Evolutionary conservation across 371 early-diverging fungal genomes (phyloP).

Genomic region (Rhizopus arrhizus): DNA sequence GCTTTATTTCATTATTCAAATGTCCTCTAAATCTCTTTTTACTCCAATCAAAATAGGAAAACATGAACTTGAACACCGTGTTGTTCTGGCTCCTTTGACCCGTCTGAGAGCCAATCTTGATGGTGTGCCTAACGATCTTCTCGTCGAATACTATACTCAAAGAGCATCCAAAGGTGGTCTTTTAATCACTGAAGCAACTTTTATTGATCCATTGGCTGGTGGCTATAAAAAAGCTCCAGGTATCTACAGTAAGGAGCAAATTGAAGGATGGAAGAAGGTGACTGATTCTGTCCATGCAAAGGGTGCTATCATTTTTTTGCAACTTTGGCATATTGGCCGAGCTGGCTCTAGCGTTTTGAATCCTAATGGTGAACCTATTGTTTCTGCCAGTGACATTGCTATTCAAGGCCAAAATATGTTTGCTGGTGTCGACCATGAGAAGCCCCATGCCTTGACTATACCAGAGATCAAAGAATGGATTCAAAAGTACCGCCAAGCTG

Average conservation of each 20-base stretch:
- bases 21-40: background rate
- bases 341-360: constrained; percentile 6
- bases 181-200: constrained; percentile 57
- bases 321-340: constrained; percentile 57
- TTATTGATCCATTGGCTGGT: constrained; percentile 43
- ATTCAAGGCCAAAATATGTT: constrained; percentile 5
- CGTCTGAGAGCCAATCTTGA: constrained; percentile 37
- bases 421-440: constrained; percentile 7
- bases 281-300: constrained; percentile 60
- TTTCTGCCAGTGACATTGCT: constrained; percentile 17
- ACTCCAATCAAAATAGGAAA: background rate
- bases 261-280: constrained; percentile 58
- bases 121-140: constrained; percentile 46
- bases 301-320: constrained; percentile 55
- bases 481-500: constrained; percentile 62
- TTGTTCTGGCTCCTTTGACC: constrained; percentile 61
- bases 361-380: constrained; percentile 12
- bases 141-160: constrained; percentile 59
- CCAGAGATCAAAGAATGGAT: constrained; percentile 64
- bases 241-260: constrained; percentile 51
- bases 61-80: constrained; percentile 46
- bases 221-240: constrained; percentile 43
- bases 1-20: background rate
- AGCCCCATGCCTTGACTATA: constrained; percentile 53
- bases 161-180: constrained; percentile 59